Base-by-base conservation (phyloP, 768 basidiomycete genomes). In the Termitomyces sp. region DNA sequence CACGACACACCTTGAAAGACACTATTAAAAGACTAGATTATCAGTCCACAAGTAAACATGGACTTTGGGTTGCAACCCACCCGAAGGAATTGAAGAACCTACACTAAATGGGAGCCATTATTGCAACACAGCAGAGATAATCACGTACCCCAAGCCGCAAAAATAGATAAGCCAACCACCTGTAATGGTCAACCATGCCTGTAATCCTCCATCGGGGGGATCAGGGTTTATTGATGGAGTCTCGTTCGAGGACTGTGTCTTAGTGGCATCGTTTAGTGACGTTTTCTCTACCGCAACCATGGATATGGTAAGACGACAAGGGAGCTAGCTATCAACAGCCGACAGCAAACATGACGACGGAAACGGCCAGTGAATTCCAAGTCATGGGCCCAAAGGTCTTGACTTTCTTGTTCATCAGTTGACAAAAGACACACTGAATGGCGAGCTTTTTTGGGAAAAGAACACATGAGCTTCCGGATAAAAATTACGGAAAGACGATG, bases 31-130 rank as follows among this genome's bases (percentile, higher is more conserved):
- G 24, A 5, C 14, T 37, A 24, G 0, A 47, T 49, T 48, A 35
- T 30, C 14, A 21, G 28, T 2, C 30, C 21, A 14, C 9, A 15
- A 7, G 15, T 6, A 45, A 1, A 34, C 37, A 28, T 46, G 7
- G 11, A 17, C 14, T 35, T 46, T n/a, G n/a, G n/a, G n/a, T n/a
- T 11, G n/a, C 2, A 15, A 34, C 53, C 10, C 32, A 61, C 60
- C 60, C 60, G 45, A 58, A 61, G 5, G 60, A 44, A 45, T 61
- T 61, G 42, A 61, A 61, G 30, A 61, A 61, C 21, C 60, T 61
- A 11, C n/a, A 26, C 19, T 1, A 38, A 19, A 21, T 24, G 7
- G 30, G n/a, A 47, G 8, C 21, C 30, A 55, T 30, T 7, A 6
- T 45, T 45, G 24, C 26, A 45, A 21, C 19, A 21, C 10, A 17